Evolutionary conservation across 805 yeast species (phyloP).

Genomic region (Candida lessepsii): DNA sequence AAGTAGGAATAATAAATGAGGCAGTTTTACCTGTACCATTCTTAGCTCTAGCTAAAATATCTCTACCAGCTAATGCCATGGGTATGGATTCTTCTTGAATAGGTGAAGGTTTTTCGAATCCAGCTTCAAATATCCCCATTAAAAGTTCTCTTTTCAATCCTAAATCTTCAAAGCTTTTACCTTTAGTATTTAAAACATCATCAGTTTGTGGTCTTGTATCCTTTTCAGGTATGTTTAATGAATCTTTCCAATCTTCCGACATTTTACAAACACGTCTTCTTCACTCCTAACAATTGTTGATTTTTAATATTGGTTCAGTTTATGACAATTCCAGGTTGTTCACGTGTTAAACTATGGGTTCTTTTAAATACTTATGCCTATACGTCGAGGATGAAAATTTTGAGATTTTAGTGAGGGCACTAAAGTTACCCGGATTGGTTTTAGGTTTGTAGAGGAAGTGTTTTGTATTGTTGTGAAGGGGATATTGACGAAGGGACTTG

Average conservation of each 20-base stretch:
- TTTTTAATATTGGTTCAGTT: too few relatives aligned
- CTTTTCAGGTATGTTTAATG: constrained; percentile 72
- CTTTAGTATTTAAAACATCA: constrained; percentile 89
- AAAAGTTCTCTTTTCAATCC: constrained; percentile 86
- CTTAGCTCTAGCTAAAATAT: constrained; percentile 94
- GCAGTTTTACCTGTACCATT: constrained; percentile 99
- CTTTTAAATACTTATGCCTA: too few relatives aligned
- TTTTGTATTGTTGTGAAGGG: too few relatives aligned
- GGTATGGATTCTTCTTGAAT: constrained; percentile 98
- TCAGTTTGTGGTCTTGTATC: constrained; percentile 97
- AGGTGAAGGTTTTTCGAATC: constrained; percentile 97
- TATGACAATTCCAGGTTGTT: too few relatives aligned
- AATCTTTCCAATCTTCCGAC: constrained; percentile 58
- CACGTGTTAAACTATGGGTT: too few relatives aligned
- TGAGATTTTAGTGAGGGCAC: background rate
- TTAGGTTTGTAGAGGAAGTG: too few relatives aligned
- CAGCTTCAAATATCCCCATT: constrained; percentile 99
- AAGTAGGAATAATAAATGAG: constrained; percentile 90
- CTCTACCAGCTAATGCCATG: constrained; percentile 91
- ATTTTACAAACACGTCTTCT: background rate
- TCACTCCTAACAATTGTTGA: too few relatives aligned
- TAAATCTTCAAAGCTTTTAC: constrained; percentile 88
- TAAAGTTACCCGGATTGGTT: constrained; percentile 2
- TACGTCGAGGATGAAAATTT: constrained; percentile 8
- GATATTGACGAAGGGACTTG: too few relatives aligned